Percentiles rank a stretch among this genome's conserved stretches.
Conservation (phyloP, 192 early-diverging fungal genomes). For the Backusella sp. region DNA sequence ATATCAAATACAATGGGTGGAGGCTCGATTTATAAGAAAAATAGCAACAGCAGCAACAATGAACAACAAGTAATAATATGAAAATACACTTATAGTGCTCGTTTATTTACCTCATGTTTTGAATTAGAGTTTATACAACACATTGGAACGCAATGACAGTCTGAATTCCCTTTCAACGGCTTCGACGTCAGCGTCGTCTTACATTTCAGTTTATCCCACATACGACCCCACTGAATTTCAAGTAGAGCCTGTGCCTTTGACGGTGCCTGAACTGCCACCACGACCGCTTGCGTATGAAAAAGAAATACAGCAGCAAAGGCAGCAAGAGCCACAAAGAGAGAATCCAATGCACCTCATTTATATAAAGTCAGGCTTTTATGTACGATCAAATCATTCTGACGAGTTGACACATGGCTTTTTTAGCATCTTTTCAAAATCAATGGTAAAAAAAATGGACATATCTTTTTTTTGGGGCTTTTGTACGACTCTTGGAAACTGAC, state of each 20-base stretch:
- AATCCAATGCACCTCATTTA: slow-evolving; percentile 17
- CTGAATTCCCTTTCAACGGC: background rate
- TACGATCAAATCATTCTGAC: slow-evolving; percentile 3
- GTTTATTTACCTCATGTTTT: background rate
- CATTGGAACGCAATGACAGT: background rate
- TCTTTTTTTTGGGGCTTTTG: too few relatives aligned
- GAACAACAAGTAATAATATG: too few relatives aligned
- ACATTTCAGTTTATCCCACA: background rate
- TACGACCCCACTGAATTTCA: slow-evolving; percentile 14
- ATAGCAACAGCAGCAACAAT: background rate
- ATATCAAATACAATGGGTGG: background rate
- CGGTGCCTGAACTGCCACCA: slow-evolving; percentile 9
- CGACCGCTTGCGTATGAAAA: background rate
- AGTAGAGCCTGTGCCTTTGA: slow-evolving; percentile 6
- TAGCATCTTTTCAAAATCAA: slow-evolving; percentile 9
- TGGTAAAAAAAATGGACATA: background rate
- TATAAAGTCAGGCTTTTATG: slow-evolving; percentile 27
- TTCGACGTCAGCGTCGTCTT: background rate
- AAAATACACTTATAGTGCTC: background rate
- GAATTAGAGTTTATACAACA: background rate
- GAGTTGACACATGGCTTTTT: slow-evolving; percentile 21
- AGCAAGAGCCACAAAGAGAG: background rate
- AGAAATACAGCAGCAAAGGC: background rate
- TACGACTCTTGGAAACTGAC: background rate
- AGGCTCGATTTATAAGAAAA: background rate